Evolutionary conservation across 345 rosid genomes (phyloP).

Genomic region (Linum tenue): DNA sequence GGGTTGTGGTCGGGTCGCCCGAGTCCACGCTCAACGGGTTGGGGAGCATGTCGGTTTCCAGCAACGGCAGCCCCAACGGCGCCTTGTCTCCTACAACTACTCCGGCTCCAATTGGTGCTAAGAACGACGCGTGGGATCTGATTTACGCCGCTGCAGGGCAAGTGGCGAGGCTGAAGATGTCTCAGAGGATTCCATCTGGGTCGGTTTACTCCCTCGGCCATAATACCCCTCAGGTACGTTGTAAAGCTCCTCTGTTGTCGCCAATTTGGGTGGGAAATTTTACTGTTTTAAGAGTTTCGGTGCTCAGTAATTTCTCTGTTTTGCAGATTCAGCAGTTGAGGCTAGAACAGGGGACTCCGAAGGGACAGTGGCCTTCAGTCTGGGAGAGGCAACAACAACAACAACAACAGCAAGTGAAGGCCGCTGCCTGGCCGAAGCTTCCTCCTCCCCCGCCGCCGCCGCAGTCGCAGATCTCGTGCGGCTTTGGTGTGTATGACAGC

Average conservation of each 20-base stretch:
- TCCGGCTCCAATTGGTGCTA: constrained; percentile 14
- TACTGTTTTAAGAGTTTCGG: neutral
- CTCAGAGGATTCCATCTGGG: constrained; percentile 11
- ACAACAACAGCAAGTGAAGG: neutral
- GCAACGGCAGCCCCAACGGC: constrained; percentile 24
- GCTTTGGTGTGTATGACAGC: neutral
- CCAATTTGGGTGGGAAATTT: neutral
- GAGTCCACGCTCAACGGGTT: constrained; percentile 21
- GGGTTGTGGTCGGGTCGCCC: constrained; percentile 18
- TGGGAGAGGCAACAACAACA: neutral
- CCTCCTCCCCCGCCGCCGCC: neutral
- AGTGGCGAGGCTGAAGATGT: constrained; percentile 17
- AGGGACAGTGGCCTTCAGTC: neutral
- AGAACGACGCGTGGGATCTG: constrained; percentile 18
- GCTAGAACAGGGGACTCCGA: too few species aligned
- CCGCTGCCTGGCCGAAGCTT: neutral
- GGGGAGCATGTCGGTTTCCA: constrained; percentile 17
- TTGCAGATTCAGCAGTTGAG: neutral
- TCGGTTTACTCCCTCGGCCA: constrained; percentile 1
- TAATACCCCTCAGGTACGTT: neutral
- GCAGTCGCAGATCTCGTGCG: neutral
- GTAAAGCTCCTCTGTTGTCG: constrained; percentile 10
- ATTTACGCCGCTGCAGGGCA: constrained; percentile 21
- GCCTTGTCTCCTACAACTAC: constrained; percentile 15
- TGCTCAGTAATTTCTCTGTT: neutral